These are phyloP conservation scores for Prorocentrum cordatum DNA, from an alignment of 169 alveolate species.

Conservation along the genomic window DNA sequence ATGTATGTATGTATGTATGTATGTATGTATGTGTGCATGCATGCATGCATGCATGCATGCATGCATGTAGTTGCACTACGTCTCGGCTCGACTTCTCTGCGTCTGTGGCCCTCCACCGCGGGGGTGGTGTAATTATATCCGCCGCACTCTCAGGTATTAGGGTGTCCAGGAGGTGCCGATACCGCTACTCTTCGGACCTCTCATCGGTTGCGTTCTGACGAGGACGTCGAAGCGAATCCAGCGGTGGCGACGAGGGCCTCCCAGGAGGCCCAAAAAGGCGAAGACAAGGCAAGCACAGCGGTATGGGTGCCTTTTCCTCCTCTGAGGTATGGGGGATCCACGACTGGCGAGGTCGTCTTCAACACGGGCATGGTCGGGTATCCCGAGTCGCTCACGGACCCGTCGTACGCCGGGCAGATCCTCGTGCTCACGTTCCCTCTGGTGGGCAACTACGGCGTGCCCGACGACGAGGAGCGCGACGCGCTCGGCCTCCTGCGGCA, in stretches of 20 bases:
- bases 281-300: too few relatives aligned
- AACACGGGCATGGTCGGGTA: slow-evolving; percentile 85
- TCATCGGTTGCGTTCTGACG: background rate
- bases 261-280: too few relatives aligned
- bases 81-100: too few relatives aligned
- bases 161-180: background rate
- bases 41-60: background rate
- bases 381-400: slow-evolving; percentile 85
- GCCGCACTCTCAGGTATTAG: background rate
- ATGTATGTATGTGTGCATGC: background rate
- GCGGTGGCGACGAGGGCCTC: too few relatives aligned
- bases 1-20: background rate
- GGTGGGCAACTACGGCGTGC: slow-evolving; percentile 85
- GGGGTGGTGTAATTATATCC: too few relatives aligned
- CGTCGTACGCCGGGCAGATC: slow-evolving; percentile 83
- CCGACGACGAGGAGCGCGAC: slow-evolving; percentile 76
- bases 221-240: too few relatives aligned
- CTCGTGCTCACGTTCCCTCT: slow-evolving; percentile 80
- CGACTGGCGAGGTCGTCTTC: slow-evolving; percentile 83
- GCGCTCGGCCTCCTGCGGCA: slow-evolving; percentile 28
- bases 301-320: background rate
- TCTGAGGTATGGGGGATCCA: background rate
- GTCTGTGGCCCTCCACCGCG: too few relatives aligned
- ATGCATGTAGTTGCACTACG: background rate
- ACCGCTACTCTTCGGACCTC: background rate